Evolutionary conservation across 257 asterid genomes (phyloP), one percentile per base, ranked within the genome.

Genomic region (Ligustrum vulgare): DNA sequence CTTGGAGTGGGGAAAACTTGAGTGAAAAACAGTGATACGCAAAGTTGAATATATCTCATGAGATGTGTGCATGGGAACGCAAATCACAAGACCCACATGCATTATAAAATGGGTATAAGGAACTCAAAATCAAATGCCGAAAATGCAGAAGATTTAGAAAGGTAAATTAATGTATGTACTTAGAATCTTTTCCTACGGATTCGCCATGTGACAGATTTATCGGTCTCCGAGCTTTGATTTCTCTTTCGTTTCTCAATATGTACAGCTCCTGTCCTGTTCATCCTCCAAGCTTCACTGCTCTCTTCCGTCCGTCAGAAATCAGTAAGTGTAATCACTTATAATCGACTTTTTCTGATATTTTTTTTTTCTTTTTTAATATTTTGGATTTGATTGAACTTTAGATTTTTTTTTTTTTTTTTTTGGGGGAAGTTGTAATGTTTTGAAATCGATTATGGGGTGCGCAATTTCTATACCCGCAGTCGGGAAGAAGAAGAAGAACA

Each of bases 381-480:
- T 76, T 72, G 74, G 34, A 16, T 73, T 70, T 31, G 8, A 28
- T 41, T 69, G 20, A 71, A 33, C 2, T 2, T 11, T 18, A 13
- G 67, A 36, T 51, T n/a, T 47, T 11, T 54, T 65, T 36, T 51
- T 28, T 28, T 28, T 28, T 28, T n/a, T n/a, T n/a, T n/a, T n/a
- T n/a, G n/a, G n/a, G 31, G 72, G 75, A 80, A 85, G 81, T 75
- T 80, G 75, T 63, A 74, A 56, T 49, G 31, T 51, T 69, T 18
- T 72, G 82, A 62, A 47, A 75, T 72, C 67, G 25, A 25, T 78
- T 47, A 93, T 93, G 97, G 98, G 98, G 73, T 91, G 98, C 77
- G 71, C 93, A 5, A 80, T 80, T 71, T 93, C 97, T 41, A 79
- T 84, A 18, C 81, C 82, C 78, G 87, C 85, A 64, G 35, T 79